Evolutionary conservation across 2,329 filamentous ascomycete genomes (phyloP).

Genomic region (Fusarium albosuccineum): DNA sequence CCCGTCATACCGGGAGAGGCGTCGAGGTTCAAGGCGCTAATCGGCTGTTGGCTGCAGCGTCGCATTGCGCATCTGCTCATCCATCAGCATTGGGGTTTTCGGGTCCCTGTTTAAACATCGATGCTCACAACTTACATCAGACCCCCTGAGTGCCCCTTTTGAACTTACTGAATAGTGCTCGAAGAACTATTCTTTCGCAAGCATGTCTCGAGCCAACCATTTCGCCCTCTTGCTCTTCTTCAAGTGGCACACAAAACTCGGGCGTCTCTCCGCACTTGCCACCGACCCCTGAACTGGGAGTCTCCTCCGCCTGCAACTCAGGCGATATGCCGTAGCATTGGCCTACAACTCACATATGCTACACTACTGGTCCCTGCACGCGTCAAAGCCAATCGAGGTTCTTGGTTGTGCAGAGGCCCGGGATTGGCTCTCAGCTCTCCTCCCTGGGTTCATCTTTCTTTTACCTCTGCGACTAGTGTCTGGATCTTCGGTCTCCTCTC

Average conservation of each 20-base stretch:
- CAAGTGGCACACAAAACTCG: conserved; percentile 25
- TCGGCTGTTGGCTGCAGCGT: conserved; percentile 33
- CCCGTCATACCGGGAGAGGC: conserved; percentile 24
- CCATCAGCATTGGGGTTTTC: conserved; percentile 22
- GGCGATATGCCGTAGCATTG: conserved; percentile 26
- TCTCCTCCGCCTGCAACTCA: conserved; percentile 24
- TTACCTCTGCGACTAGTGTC: conserved; percentile 22
- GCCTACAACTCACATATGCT: conserved; percentile 21
- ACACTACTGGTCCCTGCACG: conserved; percentile 31
- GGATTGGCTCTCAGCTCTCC: conserved; percentile 11
- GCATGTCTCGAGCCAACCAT: conserved; percentile 14
- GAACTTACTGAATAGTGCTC: background rate
- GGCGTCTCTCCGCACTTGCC: conserved; percentile 19
- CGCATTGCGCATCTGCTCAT: conserved; percentile 24
- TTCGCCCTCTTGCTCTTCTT: conserved; percentile 2
- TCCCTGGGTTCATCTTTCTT: conserved; percentile 22
- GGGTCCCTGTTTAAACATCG: conserved; percentile 13
- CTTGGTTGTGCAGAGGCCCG: conserved; percentile 14
- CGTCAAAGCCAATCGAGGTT: conserved; percentile 17
- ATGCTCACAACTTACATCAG: conserved; percentile 4
- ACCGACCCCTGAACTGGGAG: conserved; percentile 22
- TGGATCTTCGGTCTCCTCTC: conserved; percentile 14
- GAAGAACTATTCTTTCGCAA: conserved; percentile 6
- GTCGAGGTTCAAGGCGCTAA: conserved; percentile 17
- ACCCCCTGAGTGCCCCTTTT: conserved; percentile 19